These are phyloP conservation scores for Camelina neglecta DNA, from an alignment of 345 rosid species.

Conservation along the genomic window DNA sequence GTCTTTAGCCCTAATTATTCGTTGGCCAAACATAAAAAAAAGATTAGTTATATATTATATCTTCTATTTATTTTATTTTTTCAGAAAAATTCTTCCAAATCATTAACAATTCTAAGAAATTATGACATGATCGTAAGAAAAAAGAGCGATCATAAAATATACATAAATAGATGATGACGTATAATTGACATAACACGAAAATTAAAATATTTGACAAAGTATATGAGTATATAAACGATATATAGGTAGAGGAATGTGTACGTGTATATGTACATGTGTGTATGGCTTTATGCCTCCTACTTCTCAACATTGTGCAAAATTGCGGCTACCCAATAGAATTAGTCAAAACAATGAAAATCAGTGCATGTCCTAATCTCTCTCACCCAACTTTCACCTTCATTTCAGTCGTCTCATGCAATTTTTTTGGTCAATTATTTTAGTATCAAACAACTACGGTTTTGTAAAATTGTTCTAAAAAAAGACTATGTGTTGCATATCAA, in stretches of 20 bases:
- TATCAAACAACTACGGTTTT: neutral
- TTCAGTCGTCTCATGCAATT: conserved; percentile 12
- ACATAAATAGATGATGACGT: neutral
- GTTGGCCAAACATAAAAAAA: neutral
- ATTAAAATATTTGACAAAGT: neutral
- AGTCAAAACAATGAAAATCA: conserved; percentile 38
- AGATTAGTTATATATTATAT: neutral
- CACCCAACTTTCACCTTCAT: conserved; percentile 34
- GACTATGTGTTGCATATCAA: neutral
- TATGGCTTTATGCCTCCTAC: conserved; percentile 39
- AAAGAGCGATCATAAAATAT: neutral
- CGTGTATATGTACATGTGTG: neutral
- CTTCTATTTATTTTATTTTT: neutral
- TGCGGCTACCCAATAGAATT: conserved; percentile 40
- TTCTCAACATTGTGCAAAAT: conserved; percentile 41
- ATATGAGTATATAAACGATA: neutral
- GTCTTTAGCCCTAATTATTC: neutral
- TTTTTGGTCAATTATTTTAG: neutral
- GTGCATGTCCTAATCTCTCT: conserved; percentile 33
- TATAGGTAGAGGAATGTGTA: neutral
- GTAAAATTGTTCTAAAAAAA: neutral
- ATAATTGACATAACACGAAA: neutral
- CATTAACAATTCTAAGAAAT: neutral
- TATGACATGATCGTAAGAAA: neutral
- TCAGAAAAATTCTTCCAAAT: neutral